Conservation (phyloP, 768 basidiomycete genomes). For the Albatrellus ellisii region DNA sequence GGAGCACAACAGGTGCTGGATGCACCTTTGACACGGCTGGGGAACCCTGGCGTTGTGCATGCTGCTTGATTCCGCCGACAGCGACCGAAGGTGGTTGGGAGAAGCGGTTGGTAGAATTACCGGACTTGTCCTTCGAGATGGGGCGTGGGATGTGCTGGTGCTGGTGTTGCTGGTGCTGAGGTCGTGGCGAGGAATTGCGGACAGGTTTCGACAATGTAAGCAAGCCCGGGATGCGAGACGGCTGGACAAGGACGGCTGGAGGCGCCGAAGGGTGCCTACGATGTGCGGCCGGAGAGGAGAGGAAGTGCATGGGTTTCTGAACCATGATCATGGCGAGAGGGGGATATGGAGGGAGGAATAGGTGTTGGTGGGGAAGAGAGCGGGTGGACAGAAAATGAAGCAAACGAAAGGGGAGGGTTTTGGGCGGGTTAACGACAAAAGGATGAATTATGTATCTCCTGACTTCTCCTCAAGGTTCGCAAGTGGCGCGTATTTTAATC, state of each 20-base stretch:
- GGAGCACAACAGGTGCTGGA: slow-evolving; percentile 6
- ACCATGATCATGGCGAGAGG: slow-evolving; percentile 27
- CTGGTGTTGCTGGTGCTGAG: slow-evolving; percentile 24
- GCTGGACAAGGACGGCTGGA: slow-evolving; percentile 52
- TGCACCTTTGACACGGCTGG: slow-evolving; percentile 1
- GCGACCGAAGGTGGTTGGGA: slow-evolving; percentile 17
- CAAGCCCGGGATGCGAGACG: slow-evolving; percentile 62
- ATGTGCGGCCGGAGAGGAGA: slow-evolving; percentile 26
- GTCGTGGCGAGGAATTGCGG: slow-evolving; percentile 22
- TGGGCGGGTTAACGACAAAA: background rate
- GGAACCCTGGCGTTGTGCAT: slow-evolving; percentile 16
- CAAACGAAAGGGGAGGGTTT: background rate
- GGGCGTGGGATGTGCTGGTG: slow-evolving; percentile 22
- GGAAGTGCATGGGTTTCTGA: slow-evolving; percentile 23
- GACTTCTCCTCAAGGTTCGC: too few species aligned
- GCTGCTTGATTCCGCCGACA: slow-evolving; percentile 21
- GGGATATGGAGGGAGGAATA: slow-evolving; percentile 4
- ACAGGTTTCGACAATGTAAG: slow-evolving; percentile 53
- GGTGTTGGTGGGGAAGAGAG: slow-evolving; percentile 13
- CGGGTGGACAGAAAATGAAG: slow-evolving; percentile 14
- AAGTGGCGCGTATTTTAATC: too few species aligned
- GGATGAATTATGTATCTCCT: too few species aligned
- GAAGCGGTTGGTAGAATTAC: slow-evolving; percentile 13
- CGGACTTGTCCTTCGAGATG: slow-evolving; percentile 25
- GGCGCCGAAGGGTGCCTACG: slow-evolving; percentile 61